A percentile compares a stretch with the other conserved stretches of the same genome.
phyloP scores from a whole-genome alignment of 805 yeast species.

The Sporopachydermia quercuum region DNA sequence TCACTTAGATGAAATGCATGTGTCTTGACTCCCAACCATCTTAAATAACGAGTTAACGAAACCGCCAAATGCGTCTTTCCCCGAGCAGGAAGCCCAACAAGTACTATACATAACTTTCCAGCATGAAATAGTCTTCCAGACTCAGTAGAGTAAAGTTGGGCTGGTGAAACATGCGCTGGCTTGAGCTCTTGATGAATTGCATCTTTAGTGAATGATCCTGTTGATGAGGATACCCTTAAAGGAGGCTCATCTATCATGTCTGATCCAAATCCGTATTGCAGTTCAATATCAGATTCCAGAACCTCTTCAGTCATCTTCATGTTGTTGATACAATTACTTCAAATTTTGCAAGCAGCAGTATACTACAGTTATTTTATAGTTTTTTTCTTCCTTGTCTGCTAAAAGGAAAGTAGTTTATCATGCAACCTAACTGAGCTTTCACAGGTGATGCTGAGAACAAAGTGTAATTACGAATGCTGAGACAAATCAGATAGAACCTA shows the following conservation, averaged over 20 bases:
- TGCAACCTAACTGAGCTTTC: no score
- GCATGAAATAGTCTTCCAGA: slow-evolving; percentile 91
- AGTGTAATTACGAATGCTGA: no score
- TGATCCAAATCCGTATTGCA: not conserved
- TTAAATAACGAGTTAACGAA: slow-evolving; percentile 74
- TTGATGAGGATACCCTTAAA: not conserved
- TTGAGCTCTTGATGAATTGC: slow-evolving; percentile 56
- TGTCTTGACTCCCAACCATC: slow-evolving; percentile 94
- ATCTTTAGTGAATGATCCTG: slow-evolving; percentile 20
- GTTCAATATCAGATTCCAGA: slow-evolving; percentile 1
- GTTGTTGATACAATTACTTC: not conserved
- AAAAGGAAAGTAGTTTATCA: no score
- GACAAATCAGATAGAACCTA: no score
- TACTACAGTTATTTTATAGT: no score
- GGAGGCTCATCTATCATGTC: not conserved
- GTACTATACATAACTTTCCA: slow-evolving; percentile 76
- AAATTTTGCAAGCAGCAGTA: no score
- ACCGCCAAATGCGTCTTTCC: slow-evolving; percentile 92
- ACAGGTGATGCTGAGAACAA: no score
- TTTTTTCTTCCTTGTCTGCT: no score
- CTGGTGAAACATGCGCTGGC: slow-evolving; percentile 66
- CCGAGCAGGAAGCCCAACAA: slow-evolving; percentile 90
- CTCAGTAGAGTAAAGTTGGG: slow-evolving; percentile 85
- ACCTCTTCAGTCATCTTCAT: no score
- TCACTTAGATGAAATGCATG: slow-evolving; percentile 88